Evolutionary conservation across 1,284 basidiomycete species (phyloP).

Genomic region (Rhodotorula sp.): DNA sequence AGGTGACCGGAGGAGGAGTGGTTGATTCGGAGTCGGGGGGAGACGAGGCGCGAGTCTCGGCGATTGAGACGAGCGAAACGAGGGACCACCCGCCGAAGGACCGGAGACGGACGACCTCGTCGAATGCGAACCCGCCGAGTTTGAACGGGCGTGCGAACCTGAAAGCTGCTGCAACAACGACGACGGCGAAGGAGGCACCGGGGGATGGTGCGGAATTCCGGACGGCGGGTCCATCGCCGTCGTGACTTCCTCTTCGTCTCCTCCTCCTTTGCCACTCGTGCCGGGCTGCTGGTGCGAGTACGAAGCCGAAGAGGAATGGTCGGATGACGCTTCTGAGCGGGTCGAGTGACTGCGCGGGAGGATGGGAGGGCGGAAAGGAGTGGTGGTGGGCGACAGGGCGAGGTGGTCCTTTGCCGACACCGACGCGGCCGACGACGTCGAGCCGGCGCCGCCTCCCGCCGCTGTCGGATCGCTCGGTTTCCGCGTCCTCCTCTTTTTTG

Average conservation of each 20-base stretch:
- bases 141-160: neutral
- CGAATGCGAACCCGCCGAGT: neutral
- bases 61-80: neutral
- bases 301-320: neutral
- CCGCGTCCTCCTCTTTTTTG: neutral
- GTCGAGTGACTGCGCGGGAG: too few relatives aligned
- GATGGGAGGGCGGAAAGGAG: too few relatives aligned
- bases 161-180: constrained; percentile 12
- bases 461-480: too few relatives aligned
- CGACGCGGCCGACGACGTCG: neutral
- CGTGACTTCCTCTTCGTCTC: constrained; percentile 52
- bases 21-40: constrained; percentile 2
- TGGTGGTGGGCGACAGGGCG: too few relatives aligned
- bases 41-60: neutral
- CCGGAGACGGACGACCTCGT: constrained; percentile 41
- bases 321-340: too few relatives aligned
- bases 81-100: neutral
- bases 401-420: neutral
- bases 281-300: constrained; percentile 1
- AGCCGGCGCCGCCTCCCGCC: too few relatives aligned
- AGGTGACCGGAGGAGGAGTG: constrained; percentile 15
- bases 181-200: neutral
- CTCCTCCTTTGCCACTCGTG: neutral
- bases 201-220: constrained; percentile 24
- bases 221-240: constrained; percentile 50